phyloP scores from a whole-genome alignment of 352 stramenopile species.

The Peronospora farinosa region DNA sequence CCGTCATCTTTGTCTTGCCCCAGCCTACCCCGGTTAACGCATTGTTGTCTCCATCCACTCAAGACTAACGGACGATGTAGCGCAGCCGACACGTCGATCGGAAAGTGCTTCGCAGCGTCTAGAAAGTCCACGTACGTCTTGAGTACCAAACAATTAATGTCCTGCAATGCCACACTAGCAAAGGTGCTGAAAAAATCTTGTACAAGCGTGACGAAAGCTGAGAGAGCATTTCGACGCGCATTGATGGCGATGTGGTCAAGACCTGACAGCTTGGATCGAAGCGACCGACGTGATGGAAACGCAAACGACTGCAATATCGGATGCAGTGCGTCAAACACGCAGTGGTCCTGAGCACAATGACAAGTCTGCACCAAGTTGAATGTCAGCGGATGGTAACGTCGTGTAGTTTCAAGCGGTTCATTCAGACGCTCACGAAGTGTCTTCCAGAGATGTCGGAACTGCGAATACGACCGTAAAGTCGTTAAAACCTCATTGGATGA shows the following conservation, averaged over 20 bases:
- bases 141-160: slow-evolving; percentile 36
- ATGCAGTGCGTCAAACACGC: slow-evolving; percentile 42
- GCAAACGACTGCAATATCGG: slow-evolving; percentile 29
- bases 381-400: slow-evolving; percentile 8
- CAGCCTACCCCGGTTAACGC: slow-evolving; percentile 48
- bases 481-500: slow-evolving; percentile 23
- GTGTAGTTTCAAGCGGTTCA: slow-evolving; percentile 1
- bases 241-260: slow-evolving; percentile 30
- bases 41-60: slow-evolving; percentile 51
- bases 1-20: slow-evolving; percentile 20
- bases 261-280: slow-evolving; percentile 27
- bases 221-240: slow-evolving; percentile 32
- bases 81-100: slow-evolving; percentile 11
- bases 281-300: slow-evolving; percentile 33
- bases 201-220: slow-evolving; percentile 37
- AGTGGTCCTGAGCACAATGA: slow-evolving; percentile 30
- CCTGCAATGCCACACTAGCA: slow-evolving; percentile 22
- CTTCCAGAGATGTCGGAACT: slow-evolving; percentile 58
- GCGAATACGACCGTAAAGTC: slow-evolving; percentile 42
- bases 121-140: slow-evolving; percentile 50
- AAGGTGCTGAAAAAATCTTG: slow-evolving; percentile 42
- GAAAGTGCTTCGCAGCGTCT: slow-evolving; percentile 44
- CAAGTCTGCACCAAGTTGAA: slow-evolving; percentile 20
- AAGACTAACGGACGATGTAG: slow-evolving; percentile 43
- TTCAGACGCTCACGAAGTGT: slow-evolving; percentile 24